A percentile compares a stretch with the other conserved stretches of the same genome.
Conservation (phyloP, 176 grass and related monocot species). For the Bolboschoenus planiculmis region DNA sequence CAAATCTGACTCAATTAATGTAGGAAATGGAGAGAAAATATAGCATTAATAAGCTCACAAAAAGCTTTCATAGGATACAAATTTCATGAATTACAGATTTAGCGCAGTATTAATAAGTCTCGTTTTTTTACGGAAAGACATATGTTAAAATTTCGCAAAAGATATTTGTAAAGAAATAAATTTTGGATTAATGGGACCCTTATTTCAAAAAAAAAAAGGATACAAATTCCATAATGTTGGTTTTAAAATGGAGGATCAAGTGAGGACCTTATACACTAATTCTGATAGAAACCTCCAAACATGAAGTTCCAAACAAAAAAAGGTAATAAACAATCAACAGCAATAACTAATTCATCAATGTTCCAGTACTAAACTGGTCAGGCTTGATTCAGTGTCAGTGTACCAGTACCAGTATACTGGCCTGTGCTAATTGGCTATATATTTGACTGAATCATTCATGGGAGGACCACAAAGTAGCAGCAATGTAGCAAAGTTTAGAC, state of each 20-base stretch:
- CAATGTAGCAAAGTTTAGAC: background rate
- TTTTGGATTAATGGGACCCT: no score
- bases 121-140: no score
- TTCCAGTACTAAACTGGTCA: background rate
- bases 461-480: background rate
- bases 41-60: background rate
- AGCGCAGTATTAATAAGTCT: no score
- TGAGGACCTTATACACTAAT: background rate
- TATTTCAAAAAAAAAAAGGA: background rate
- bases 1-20: background rate
- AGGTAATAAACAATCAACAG: background rate
- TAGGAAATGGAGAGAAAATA: background rate
- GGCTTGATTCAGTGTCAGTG: background rate
- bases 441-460: background rate
- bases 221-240: no score
- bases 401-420: background rate
- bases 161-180: no score
- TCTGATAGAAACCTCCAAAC: background rate
- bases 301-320: background rate
- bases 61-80: background rate
- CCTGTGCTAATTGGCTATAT: background rate
- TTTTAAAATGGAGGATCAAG: background rate
- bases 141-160: no score
- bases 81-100: no score
- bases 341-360: background rate